Percentiles rank a stretch among this genome's conserved stretches.
phyloP scores from a whole-genome alignment of 1,284 basidiomycete genomes.

The Malassezia obtusa region DNA sequence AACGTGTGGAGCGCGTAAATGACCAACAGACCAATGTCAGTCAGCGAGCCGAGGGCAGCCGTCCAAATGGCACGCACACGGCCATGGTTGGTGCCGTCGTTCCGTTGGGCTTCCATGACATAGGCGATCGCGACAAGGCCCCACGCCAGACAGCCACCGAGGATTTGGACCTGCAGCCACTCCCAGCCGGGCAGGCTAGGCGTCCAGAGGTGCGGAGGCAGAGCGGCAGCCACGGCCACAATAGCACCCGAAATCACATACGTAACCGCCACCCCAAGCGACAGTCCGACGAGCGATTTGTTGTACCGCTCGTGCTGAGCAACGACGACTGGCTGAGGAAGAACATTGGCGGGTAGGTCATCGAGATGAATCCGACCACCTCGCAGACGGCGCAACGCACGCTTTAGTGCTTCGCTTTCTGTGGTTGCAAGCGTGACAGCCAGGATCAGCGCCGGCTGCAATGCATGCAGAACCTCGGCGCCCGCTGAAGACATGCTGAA shows the following conservation, averaged over 20 bases:
- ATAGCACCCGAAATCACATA: constrained; percentile 33
- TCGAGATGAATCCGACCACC: constrained; percentile 5
- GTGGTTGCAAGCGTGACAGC: not conserved
- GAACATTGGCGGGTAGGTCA: not conserved
- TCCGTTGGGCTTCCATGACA: constrained; percentile 24
- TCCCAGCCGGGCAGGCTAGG: constrained; percentile 28
- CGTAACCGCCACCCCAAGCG: constrained; percentile 22
- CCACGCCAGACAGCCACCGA: constrained; percentile 36
- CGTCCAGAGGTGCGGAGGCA: constrained; percentile 35
- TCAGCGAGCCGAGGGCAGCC: constrained; percentile 10
- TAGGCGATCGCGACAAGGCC: constrained; percentile 25
- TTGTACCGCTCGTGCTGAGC: constrained; percentile 4
- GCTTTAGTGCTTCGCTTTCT: not conserved
- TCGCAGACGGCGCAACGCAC: not conserved
- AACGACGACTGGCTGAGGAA: constrained; percentile 8
- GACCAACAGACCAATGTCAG: constrained; percentile 27
- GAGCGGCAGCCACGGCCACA: constrained; percentile 36
- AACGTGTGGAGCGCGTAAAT: constrained; percentile 16
- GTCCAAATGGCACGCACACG: constrained; percentile 17
- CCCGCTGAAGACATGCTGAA: not conserved
- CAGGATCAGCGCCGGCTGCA: constrained; percentile 2
- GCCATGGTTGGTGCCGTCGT: not conserved
- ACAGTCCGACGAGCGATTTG: not conserved
- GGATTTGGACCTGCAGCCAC: constrained; percentile 29
- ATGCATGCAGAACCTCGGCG: not conserved